phyloP scores from a whole-genome alignment of 2,329 filamentous ascomycete genomes.

The Neonectria faginata region DNA sequence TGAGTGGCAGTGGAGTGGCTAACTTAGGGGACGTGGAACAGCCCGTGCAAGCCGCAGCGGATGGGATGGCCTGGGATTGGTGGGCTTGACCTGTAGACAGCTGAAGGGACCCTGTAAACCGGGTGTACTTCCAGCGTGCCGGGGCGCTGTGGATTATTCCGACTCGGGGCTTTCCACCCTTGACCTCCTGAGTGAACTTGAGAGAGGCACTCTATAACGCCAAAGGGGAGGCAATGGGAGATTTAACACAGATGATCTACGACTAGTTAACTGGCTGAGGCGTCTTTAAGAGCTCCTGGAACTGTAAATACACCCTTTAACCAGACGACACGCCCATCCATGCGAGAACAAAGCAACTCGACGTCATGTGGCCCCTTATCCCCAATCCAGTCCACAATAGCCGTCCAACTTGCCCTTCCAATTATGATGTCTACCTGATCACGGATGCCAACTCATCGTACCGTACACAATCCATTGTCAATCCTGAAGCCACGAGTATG shows the following conservation, averaged over 20 bases:
- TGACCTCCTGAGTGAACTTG: background rate
- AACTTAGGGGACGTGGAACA: background rate
- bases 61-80: constrained; percentile 41
- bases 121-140: background rate
- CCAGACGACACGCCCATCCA: background rate
- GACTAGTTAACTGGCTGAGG: background rate
- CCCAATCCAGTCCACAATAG: background rate
- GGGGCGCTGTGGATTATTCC: background rate
- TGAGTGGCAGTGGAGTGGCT: constrained; percentile 14
- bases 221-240: background rate
- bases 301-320: background rate
- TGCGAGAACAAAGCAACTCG: background rate
- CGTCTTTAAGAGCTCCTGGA: background rate
- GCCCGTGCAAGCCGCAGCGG: constrained; percentile 5
- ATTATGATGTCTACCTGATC: background rate
- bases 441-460: background rate
- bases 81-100: background rate
- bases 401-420: background rate
- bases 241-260: background rate
- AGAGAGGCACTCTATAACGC: background rate
- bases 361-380: background rate
- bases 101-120: background rate
- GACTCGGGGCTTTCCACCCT: background rate
- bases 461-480: background rate
- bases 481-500: background rate